Conservation (phyloP, 169 alveolate genomes). For the Eimeria acervulina region DNA sequence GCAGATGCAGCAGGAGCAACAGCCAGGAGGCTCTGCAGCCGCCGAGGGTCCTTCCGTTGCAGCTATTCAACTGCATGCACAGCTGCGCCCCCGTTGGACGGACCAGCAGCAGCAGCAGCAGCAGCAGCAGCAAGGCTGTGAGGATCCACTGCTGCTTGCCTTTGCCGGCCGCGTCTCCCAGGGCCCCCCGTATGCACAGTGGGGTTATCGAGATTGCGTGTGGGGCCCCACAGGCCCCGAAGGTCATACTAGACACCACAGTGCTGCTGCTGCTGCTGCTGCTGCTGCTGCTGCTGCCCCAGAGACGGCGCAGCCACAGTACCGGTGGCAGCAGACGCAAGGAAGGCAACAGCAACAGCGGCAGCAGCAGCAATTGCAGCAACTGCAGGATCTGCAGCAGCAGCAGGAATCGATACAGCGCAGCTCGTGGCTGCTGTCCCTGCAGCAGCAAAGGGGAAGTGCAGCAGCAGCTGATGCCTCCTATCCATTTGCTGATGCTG, state of each 20-base stretch:
- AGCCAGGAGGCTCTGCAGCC: not conserved
- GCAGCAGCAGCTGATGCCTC: constrained; percentile 14
- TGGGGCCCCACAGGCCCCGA: not conserved
- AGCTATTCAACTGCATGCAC: not conserved
- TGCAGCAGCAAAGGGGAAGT: constrained; percentile 25
- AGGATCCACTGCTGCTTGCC: constrained; percentile 37
- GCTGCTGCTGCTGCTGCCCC: constrained; percentile 14
- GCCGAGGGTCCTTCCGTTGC: not conserved
- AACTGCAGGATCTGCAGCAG: constrained; percentile 26
- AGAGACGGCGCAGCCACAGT: not conserved
- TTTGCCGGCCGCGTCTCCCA: not conserved
- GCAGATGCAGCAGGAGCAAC: constrained; percentile 15
- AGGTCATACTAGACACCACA: not conserved
- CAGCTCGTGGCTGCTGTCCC: constrained; percentile 23
- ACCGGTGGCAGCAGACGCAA: not conserved
- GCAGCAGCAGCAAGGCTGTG: constrained; percentile 20
- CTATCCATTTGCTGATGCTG: not conserved
- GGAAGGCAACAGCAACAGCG: not conserved
- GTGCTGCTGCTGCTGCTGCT: constrained; percentile 60
- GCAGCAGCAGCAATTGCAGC: constrained; percentile 1
- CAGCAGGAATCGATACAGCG: not conserved
- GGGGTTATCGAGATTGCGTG: not conserved
- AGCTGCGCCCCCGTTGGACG: constrained; percentile 4
- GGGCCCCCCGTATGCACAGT: not conserved
- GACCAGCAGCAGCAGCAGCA: constrained; percentile 43